A percentile compares a stretch with the other conserved stretches of the same genome.
Conservation (phyloP, 2,329 filamentous ascomycete species). For the Pseudocercospora cruenta region DNA sequence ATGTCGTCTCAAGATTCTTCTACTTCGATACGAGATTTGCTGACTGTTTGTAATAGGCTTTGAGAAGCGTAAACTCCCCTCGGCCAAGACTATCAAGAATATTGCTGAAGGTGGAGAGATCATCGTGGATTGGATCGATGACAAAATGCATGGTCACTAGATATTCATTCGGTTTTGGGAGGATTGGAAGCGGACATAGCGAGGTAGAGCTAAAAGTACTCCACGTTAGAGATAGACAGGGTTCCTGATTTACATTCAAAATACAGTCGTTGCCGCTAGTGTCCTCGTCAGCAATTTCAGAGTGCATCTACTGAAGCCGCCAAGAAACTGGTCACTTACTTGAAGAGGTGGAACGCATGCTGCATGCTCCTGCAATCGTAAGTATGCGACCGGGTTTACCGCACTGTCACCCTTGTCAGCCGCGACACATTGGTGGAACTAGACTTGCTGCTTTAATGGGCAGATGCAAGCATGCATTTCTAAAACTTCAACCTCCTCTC, state of each 20-base stretch:
- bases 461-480: no score
- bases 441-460: no score
- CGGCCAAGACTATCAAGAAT: not conserved
- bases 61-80: not conserved
- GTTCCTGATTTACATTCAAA: not conserved
- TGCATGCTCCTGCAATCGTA: no score
- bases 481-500: constrained; percentile 5
- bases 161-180: not conserved
- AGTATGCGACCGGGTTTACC: no score
- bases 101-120: not conserved
- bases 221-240: not conserved
- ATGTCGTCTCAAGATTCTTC: not conserved
- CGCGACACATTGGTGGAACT: no score
- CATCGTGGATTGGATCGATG: not conserved
- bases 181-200: not conserved
- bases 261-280: not conserved
- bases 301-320: no score
- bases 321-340: no score
- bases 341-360: no score
- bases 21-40: not conserved
- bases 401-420: no score
- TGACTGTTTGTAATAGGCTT: not conserved
- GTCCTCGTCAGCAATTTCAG: not conserved
- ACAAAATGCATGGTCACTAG: not conserved
- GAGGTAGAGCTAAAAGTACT: no score